These are phyloP conservation scores for Penicillium paradoxum DNA, from an alignment of 495 filamentous ascomycete genomes.

Conservation along the genomic window DNA sequence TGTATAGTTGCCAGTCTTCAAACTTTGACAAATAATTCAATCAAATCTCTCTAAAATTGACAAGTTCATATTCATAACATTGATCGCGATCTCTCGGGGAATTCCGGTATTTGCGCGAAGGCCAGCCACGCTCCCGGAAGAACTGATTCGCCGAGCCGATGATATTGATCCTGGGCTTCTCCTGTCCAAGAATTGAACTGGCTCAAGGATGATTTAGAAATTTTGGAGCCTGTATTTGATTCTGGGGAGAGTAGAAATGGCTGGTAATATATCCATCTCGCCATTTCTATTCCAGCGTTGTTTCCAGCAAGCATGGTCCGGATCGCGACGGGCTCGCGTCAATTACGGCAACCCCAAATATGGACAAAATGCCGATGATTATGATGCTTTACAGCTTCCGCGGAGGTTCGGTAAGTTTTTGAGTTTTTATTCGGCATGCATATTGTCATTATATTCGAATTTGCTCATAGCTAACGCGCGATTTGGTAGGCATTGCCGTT, in stretches of 20 bases:
- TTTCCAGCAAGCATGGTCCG: slow-evolving; percentile 9
- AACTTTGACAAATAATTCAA: no score
- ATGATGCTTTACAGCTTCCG: slow-evolving; percentile 1
- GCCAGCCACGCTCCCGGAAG: not conserved
- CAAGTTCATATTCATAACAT: no score
- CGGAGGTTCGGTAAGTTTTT: slow-evolving; percentile 3
- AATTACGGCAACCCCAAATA: slow-evolving; percentile 2
- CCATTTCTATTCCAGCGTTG: slow-evolving; percentile 6
- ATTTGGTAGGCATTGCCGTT: slow-evolving; percentile 64
- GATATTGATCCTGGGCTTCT: not conserved
- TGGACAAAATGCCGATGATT: not conserved
- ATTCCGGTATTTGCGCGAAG: not conserved
- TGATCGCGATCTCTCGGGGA: no score
- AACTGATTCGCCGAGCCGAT: slow-evolving; percentile 1
- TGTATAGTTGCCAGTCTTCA: no score
- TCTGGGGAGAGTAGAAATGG: not conserved
- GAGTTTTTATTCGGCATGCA: not conserved
- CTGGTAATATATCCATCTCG: slow-evolving; percentile 6
- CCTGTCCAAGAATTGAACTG: not conserved
- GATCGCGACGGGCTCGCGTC: slow-evolving; percentile 6
- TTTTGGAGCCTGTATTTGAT: not conserved
- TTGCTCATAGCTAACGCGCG: slow-evolving; percentile 2
- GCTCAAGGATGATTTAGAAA: not conserved
- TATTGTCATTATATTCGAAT: not conserved
- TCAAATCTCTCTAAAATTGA: no score